Evolutionary conservation across 1,284 basidiomycete species (phyloP).

Genomic region (Puccinia horiana): DNA sequence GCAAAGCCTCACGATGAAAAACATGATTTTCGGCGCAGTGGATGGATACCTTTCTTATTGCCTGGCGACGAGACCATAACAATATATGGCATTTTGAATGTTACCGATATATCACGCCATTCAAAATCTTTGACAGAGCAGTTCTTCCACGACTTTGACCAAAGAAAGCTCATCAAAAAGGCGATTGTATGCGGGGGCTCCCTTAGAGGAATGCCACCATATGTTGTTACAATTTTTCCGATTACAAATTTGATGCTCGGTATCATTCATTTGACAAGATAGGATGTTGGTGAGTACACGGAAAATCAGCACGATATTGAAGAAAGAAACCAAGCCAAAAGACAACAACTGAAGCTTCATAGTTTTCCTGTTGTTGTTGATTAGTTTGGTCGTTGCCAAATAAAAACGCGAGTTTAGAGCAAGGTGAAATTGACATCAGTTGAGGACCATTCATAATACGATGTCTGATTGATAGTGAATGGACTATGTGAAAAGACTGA

Average conservation of each 20-base stretch:
- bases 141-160: too few relatives aligned
- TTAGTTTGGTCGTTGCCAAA: background rate
- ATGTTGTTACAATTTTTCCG: background rate
- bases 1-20: too few relatives aligned
- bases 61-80: too few relatives aligned
- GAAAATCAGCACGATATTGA: background rate
- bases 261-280: background rate
- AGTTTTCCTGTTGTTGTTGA: background rate
- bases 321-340: conserved; percentile 19
- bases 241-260: background rate
- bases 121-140: background rate
- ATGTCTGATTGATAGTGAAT: background rate
- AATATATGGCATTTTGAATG: too few relatives aligned
- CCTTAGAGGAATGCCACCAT: background rate
- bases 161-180: too few relatives aligned
- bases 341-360: background rate
- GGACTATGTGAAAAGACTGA: background rate
- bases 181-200: background rate
- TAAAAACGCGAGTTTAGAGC: background rate
- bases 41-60: too few relatives aligned
- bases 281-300: background rate
- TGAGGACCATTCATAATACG: background rate
- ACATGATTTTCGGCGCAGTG: too few relatives aligned
- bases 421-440: background rate
- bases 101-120: background rate